phyloP scores from a whole-genome alignment of 345 rosid genomes.

The Salix brachista region DNA sequence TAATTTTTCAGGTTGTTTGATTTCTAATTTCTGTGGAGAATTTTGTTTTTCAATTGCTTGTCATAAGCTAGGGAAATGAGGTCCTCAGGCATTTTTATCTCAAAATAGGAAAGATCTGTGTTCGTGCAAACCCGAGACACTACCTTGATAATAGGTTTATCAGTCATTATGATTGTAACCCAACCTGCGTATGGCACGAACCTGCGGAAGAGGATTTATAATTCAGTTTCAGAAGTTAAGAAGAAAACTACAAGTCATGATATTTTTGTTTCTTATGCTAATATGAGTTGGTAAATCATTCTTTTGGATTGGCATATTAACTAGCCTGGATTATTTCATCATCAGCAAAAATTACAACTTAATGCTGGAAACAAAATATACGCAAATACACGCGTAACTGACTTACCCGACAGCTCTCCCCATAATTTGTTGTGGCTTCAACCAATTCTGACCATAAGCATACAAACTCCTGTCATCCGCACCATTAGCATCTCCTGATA shows the following conservation, averaged over 20 bases:
- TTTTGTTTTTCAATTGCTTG: background rate
- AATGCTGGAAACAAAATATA: background rate
- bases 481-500: constrained; percentile 57
- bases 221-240: background rate
- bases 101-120: background rate
- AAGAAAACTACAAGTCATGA: background rate
- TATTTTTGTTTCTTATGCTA: background rate
- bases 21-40: background rate
- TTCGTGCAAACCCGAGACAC: background rate
- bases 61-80: background rate
- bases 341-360: background rate
- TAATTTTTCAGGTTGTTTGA: background rate
- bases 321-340: background rate
- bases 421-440: constrained; percentile 78
- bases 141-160: constrained; percentile 81
- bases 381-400: background rate
- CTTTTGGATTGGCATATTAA: background rate
- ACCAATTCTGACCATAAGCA: constrained; percentile 87
- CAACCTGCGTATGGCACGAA: constrained; percentile 90
- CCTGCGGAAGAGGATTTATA: constrained; percentile 26
- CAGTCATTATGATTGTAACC: constrained; percentile 97
- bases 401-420: constrained; percentile 89
- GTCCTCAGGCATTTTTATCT: background rate
- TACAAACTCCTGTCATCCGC: constrained; percentile 80
- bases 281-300: background rate